Base-by-base conservation (phyloP, 306 rosid species). In the Mimosa pudica region DNA sequence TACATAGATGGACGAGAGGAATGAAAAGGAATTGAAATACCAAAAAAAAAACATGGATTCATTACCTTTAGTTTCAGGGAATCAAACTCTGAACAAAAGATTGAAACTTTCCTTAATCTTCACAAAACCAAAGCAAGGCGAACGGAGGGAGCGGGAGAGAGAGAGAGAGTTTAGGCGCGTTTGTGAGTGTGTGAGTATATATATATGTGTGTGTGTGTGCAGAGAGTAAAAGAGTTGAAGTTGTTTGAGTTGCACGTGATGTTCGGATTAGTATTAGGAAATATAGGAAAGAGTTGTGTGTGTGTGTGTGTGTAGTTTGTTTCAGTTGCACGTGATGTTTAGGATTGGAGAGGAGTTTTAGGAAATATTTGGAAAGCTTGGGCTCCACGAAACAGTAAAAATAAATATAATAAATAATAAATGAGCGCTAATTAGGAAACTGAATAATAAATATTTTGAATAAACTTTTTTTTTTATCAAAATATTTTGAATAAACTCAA, bases 51-150 rank as follows among this genome's bases (percentile, higher is more conserved):
- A 44, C 36, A 24, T 24, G 0, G 30, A 24, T 24, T 24, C 30
- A 24, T 24, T 24, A 87, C 93, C 93, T 82, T 80, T 65, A 42
- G 78, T 86, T 87, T 89, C 91, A 87, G 78, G 88, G 88, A 32
- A 67, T 36, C 74, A 65, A 35, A 35, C 67, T 65, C 67, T 77
- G 18, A 49, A 60, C 17, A 20, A 41, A 41, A 41, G 67, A 57
- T 42, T 46, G 70, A 71, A 7, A 75, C 54, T 46, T 62, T n/a
- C 65, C 62, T 47, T 5, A 36, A 45, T 18, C 32, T 55, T 13
- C 13, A 71, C 61, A 51, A 77, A 35, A 70, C 12, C 48, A 46
- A 41, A 63, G 71, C 65, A 46, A 41, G 52, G 71, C 65, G 78
- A n/a, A 14, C 17, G 45, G 83, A 77, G 78, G 13, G 17, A 58